phyloP scores from a whole-genome alignment of 1,284 basidiomycete species.

The Serendipita sp. region DNA sequence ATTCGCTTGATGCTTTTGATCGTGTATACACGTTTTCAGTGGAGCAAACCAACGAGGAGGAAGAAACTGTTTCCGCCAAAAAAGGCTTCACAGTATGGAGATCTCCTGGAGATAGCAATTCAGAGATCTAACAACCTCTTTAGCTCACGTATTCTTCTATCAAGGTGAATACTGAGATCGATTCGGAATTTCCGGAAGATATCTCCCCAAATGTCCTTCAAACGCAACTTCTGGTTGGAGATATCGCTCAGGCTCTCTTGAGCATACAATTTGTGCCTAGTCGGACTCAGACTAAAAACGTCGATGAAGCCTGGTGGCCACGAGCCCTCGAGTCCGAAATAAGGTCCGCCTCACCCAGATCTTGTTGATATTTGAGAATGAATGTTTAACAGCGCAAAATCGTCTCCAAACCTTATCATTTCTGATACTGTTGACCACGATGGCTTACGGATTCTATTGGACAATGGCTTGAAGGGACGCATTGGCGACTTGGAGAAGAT shows the following conservation, averaged over 20 bases:
- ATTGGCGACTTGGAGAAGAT: slow-evolving; percentile 14
- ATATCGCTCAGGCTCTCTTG: slow-evolving; percentile 16
- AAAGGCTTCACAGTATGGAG: slow-evolving; percentile 30
- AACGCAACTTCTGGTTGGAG: slow-evolving; percentile 17
- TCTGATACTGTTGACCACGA: slow-evolving; percentile 19
- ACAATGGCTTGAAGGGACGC: slow-evolving; percentile 20
- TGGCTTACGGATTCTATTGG: slow-evolving; percentile 20
- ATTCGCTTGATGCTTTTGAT: slow-evolving; percentile 27
- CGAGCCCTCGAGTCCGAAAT: not conserved
- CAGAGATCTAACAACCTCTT: not conserved
- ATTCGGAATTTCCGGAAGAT: slow-evolving; percentile 4
- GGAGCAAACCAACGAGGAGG: slow-evolving; percentile 40
- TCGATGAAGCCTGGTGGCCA: not conserved
- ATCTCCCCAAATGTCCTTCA: not conserved
- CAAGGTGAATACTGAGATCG: not conserved
- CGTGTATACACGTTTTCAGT: slow-evolving; percentile 42
- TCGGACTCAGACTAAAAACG: not conserved
- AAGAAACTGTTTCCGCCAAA: slow-evolving; percentile 31
- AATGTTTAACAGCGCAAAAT: not conserved
- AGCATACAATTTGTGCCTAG: slow-evolving; percentile 10
- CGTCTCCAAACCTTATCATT: slow-evolving; percentile 17
- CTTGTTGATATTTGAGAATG: not conserved
- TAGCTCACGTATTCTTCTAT: not conserved
- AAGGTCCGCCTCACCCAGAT: not conserved
- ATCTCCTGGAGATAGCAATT: not conserved